A percentile compares a stretch with the other conserved stretches of the same genome.
phyloP scores from a whole-genome alignment of 2,329 filamentous ascomycete genomes.

The Paradendryphiella salina region DNA sequence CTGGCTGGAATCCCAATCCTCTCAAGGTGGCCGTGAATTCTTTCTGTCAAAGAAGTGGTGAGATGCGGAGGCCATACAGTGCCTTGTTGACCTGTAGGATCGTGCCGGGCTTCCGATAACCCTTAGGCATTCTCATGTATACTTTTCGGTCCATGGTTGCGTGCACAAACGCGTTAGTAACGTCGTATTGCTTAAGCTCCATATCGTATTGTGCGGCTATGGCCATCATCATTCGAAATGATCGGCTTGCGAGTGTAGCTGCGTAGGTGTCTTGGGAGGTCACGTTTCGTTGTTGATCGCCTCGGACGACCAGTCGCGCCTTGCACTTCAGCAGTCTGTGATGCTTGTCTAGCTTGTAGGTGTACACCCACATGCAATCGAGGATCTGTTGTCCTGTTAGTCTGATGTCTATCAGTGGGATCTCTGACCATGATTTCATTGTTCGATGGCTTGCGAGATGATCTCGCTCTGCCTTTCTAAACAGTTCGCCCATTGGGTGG shows the following conservation, averaged over 20 bases:
- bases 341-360: constrained; percentile 7
- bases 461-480: background rate
- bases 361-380: constrained; percentile 12
- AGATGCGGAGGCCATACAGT: background rate
- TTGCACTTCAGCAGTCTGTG: constrained; percentile 12
- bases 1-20: background rate
- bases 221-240: constrained; percentile 20
- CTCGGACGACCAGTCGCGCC: constrained; percentile 15
- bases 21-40: constrained; percentile 3
- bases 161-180: constrained; percentile 26
- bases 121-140: too few relatives aligned
- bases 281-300: constrained; percentile 15
- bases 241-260: background rate
- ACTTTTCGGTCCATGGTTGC: constrained; percentile 10
- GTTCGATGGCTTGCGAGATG: too few relatives aligned
- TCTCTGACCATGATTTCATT: too few relatives aligned
- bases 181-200: constrained; percentile 22
- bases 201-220: constrained; percentile 23
- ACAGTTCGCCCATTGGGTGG: background rate
- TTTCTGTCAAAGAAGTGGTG: background rate
- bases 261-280: background rate
- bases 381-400: constrained; percentile 3
- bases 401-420: too few relatives aligned
- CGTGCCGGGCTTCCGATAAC: background rate
- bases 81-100: background rate